Conservation (phyloP, 2,329 filamentous ascomycete species). For the Ophiosphaerella herpotricha region DNA sequence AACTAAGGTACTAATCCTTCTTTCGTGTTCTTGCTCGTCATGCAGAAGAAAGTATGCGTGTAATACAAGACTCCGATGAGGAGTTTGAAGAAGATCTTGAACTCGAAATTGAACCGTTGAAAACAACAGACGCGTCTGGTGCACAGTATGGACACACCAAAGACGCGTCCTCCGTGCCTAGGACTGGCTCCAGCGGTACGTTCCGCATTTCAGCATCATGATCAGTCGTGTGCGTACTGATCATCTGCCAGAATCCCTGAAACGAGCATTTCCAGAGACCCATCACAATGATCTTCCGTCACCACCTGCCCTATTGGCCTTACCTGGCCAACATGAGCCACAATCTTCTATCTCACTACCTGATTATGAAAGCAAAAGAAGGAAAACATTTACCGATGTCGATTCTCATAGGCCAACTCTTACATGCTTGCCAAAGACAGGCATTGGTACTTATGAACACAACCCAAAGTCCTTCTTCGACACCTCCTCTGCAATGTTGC, state of each 20-base stretch:
- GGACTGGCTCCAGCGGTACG: slow-evolving; percentile 40
- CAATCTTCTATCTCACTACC: slow-evolving; percentile 24
- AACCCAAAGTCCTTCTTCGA: slow-evolving; percentile 11
- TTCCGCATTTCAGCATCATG: background rate
- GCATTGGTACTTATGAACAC: slow-evolving; percentile 14
- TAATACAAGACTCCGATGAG: slow-evolving; percentile 46
- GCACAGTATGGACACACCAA: slow-evolving; percentile 7
- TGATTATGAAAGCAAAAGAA: slow-evolving; percentile 28
- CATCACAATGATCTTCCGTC: slow-evolving; percentile 32
- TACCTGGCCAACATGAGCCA: slow-evolving; percentile 13
- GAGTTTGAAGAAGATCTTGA: slow-evolving; percentile 40
- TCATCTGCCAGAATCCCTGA: slow-evolving; percentile 24
- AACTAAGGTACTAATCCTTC: background rate
- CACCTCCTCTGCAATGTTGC: slow-evolving; percentile 6
- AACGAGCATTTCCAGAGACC: slow-evolving; percentile 27
- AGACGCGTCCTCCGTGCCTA: slow-evolving; percentile 8
- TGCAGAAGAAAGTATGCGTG: slow-evolving; percentile 27
- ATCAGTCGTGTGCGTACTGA: background rate
- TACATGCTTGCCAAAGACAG: slow-evolving; percentile 2
- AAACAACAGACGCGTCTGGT: slow-evolving; percentile 18
- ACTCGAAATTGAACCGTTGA: slow-evolving; percentile 9
- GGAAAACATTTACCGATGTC: slow-evolving; percentile 19
- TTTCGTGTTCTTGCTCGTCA: background rate
- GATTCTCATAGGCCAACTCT: slow-evolving; percentile 3
- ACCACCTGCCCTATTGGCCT: slow-evolving; percentile 1